Evolutionary conservation across 2,329 filamentous ascomycete species (phyloP), one percentile per base, ranked within the genome.

Genomic region (Graphiopsis chlorocephala): DNA sequence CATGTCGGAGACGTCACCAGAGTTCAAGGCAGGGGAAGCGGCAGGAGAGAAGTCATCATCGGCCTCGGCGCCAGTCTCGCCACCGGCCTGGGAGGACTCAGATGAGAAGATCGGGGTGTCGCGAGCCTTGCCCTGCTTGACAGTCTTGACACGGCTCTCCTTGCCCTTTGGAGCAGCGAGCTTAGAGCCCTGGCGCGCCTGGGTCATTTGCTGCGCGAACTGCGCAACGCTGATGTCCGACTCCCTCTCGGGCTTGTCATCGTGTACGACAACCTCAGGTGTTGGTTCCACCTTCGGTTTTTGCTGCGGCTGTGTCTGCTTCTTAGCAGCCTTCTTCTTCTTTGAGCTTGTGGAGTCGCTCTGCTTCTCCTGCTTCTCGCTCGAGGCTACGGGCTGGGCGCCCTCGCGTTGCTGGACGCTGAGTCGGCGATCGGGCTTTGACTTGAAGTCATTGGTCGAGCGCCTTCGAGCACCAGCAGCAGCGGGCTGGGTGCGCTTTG

Each of bases 1-100:
- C 94, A 98, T 98, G 78, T 97, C 94, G 63, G 90, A 90, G 64
- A 97, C 87, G 74, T 91, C 91, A 63, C 85, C 87, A 66, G 85
- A 84, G 47, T 76, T 77, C 57, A 83, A 80, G 59, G 86, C 81
- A 33, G 92, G 90, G 12, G 91, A 93, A 52, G 83, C 82, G 65
- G 84, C 83, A 8, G 90, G 83, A 3, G 92, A 93, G 72, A 89
- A 81, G 72, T 96, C 92, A 72, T 96, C 91, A 72, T 95, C 92
- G 15, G 88, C 91, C 74, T 94, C 91, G 31, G 84, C 88, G 61
- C 87, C 90, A 48, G 87, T 86, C 74, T 93, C 90, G 42, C 84
- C 89, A 61, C 87, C 90, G 52, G 87, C 86, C 61, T 87, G 89
- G 4, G 91, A 93, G 0, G 90, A 90, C 7, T 86, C 83, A 58